These are phyloP conservation scores for Irpex lacteus DNA, from an alignment of 1,284 basidiomycete genomes.

Conservation along the genomic window DNA sequence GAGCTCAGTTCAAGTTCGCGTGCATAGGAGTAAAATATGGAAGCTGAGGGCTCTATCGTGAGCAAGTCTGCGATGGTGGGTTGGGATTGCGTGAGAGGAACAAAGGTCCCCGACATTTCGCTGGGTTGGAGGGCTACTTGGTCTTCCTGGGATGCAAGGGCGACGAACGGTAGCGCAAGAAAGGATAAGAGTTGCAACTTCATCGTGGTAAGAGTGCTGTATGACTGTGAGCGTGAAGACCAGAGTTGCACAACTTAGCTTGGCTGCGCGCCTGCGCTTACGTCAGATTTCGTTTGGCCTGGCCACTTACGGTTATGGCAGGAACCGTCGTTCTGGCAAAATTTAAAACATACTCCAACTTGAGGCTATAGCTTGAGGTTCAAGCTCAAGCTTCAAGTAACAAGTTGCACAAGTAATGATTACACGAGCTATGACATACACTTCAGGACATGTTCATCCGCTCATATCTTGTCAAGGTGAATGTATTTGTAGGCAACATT, in stretches of 20 bases:
- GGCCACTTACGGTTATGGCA: too few species aligned
- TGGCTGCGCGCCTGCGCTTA: background rate
- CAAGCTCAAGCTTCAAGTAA: too few species aligned
- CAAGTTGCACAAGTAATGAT: too few species aligned
- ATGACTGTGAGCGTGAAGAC: background rate
- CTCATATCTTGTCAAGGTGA: too few species aligned
- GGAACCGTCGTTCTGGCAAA: too few species aligned
- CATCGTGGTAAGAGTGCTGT: slow-evolving; percentile 22
- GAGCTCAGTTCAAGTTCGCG: slow-evolving; percentile 62
- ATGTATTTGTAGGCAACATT: too few species aligned
- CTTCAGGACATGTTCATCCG: too few species aligned
- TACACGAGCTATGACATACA: too few species aligned
- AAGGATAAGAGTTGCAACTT: slow-evolving; percentile 26
- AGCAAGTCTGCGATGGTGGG: slow-evolving; percentile 68
- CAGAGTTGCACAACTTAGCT: background rate
- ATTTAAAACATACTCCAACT: too few species aligned
- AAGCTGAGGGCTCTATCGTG: slow-evolving; percentile 66
- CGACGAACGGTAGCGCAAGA: slow-evolving; percentile 30
- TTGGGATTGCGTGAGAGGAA: slow-evolving; percentile 24
- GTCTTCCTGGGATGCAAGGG: slow-evolving; percentile 28
- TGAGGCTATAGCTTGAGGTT: too few species aligned
- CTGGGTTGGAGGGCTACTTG: slow-evolving; percentile 27
- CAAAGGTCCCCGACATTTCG: slow-evolving; percentile 19
- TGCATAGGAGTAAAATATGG: slow-evolving; percentile 80
- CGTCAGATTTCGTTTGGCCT: too few species aligned